Evolutionary conservation across 352 stramenopile species (phyloP), one percentile per base, ranked within the genome.

Genomic region (Globisporangium recalcitrans): DNA sequence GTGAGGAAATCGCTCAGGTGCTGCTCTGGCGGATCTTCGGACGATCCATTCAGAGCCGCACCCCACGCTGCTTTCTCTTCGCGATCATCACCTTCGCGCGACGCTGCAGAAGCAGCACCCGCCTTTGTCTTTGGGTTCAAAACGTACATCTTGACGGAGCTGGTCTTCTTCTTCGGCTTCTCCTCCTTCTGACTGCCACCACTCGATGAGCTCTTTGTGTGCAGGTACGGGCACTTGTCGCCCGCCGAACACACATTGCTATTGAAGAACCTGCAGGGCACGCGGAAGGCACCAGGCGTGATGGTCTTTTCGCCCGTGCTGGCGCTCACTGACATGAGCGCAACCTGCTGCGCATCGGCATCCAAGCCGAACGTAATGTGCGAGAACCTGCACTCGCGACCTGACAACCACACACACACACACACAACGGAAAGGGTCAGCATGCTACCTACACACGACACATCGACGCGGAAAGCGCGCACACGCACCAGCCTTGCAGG

Each of bases 211-310:
- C 34, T 69, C 60, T 78, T 75, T 26, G 64, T 58, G 68, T 95
- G 86, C 58, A 82, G 29, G 51, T 91, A 95, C 47, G 80, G 79
- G 62, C 86, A 93, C 10, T 67, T 75, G 47, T 78, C 68, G 1
- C 86, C 84, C 29, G 73, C 74, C 36, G 78, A 68, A 75, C 86
- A 95, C 49, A 73, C 76, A 29, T 75, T 75, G 36, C 71, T 74
- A 62, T 87, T 73, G 62, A 91, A 90, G 46, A 91, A 95, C 57
- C 77, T 87, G 73, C 87, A 93, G 0, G 73, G 69, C 40, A 83
- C 68, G 11, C 71, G 64, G 36, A 84, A 85, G 26, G 75, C 68
- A 10, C 80, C 79, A 4, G 78, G 71, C 14, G 63, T 52, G 22
- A 80, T 52, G 16, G 58, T 75, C 48, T 71, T 79, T 46, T 90